Evolutionary conservation across 768 basidiomycete genomes (phyloP), one percentile per base, ranked within the genome.

Genomic region (Gyrodon lividus): DNA sequence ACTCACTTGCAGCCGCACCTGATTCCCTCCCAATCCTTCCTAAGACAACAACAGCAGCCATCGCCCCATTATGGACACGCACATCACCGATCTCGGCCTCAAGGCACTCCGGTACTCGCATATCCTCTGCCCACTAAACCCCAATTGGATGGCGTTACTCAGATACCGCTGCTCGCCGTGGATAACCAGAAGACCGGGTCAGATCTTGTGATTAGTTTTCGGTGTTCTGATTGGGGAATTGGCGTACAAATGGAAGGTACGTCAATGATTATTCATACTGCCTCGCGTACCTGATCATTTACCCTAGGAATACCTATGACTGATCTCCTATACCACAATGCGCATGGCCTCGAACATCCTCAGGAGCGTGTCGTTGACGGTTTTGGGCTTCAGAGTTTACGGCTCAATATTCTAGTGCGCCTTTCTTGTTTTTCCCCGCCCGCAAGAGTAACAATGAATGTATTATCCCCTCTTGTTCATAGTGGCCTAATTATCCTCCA

Each of bases 401-500:
- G 55, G 8, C 17, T 65, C 24, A 57, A 63, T 31, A 65, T 65
- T 43, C 40, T 64, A 22, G 64, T 65, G 23, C 47, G 64, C 57
- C 14, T 12, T 46, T 31, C 31, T 13, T 20, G 9, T 31, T 37
- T 23, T 31, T 3, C 12, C 24, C 17, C 2, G 22, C 6, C 37
- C 14, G 17, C 6, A 13, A 14, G n/a, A 23, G 10, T 26, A 14
- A 19, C 19, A n/a, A 26, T 22, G 13, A 7, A 30, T 13, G 23
- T 43, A 39, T 52, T 17, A 51, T 56, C 30, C 2, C 37, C 4
- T n/a, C 23, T 44, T 6, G 5, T 50, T 16, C 22, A 23, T 16
- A 66, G 64, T 66, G 64, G 64, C 64, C 64, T 23, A 30, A 64
- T 38, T 67, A 67, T 17, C 55, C 56, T 26, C 54, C 58, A 8